Base-by-base conservation (phyloP, 306 rosid species). In the Sesbania bispinosa region DNA sequence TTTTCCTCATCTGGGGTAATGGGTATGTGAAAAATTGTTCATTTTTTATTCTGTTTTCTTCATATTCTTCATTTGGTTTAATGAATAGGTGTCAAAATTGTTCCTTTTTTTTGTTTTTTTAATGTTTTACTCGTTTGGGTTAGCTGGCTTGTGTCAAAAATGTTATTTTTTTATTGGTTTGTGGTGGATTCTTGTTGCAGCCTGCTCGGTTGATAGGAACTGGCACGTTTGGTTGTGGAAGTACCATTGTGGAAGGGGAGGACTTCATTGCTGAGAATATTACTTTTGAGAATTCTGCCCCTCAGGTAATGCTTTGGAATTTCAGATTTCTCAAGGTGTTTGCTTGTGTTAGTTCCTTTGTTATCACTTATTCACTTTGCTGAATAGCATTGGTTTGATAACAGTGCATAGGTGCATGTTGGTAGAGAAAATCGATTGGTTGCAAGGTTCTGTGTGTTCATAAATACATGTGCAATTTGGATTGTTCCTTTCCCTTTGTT, bases 221-320 rank as follows among this genome's bases (percentile, higher is more conserved):
- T 50, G 99, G 99, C 74, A 94, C 99, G 16, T 94, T 94, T 80
- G 99, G 99, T 24, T 94, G 99, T 71, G 99, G 97, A 63, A 91
- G 76, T 53, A 36, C 76, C 19, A 94, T 94, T 81, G 97, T 94
- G 70, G 99, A 94, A 85, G 99, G 99, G 50, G 96, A 91, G 82
- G 97, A 94, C 69, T 94, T 94, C 11, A 91, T 94, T 77, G 99
- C 97, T 39, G 99, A 94, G 83, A 91, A 94, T 62, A 77, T 94
- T 52, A 91, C 97, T 29, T 91, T 94, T 62, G 97, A 89, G 86
- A 91, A 94, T 80, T 89, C 92, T 32, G 52, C 97, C 24, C 95
- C 99, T 45, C 62, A 91, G 96, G 99, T 90, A 73, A 57, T 43
- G 69, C 67, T 11, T 41, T 65, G 10, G 19, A 78, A 75, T 53